Evolutionary conservation across 164 flowering plant species (phyloP).

Genomic region (Berberis thunbergii): DNA sequence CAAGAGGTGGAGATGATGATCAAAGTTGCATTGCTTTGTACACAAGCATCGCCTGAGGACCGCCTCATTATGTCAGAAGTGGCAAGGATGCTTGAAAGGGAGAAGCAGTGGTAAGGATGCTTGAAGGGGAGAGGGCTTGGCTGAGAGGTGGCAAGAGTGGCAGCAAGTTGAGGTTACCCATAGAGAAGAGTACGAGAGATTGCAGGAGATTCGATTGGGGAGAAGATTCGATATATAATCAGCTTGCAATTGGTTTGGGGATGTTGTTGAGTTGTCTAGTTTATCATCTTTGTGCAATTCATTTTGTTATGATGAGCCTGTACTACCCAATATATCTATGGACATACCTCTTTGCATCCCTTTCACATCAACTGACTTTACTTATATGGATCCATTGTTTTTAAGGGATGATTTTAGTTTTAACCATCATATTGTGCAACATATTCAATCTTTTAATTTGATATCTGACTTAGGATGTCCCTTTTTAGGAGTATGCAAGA

Average conservation of each 20-base stretch:
- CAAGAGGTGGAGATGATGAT: slow-evolving; percentile 87
- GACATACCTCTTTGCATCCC: no score
- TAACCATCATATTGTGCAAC: no score
- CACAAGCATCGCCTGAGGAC: slow-evolving; percentile 77
- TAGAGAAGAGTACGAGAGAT: slow-evolving; percentile 62
- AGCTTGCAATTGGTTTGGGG: slow-evolving; percentile 62
- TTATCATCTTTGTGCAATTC: no score
- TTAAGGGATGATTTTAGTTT: no score
- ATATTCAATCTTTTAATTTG: no score
- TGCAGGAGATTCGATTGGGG: slow-evolving; percentile 88
- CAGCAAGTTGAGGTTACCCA: slow-evolving; percentile 73
- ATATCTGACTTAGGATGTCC: no score
- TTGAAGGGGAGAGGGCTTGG: slow-evolving; percentile 88
- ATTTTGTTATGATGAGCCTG: no score
- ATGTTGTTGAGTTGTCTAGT: no score
- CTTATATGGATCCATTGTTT: no score
- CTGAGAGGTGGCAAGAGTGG: slow-evolving; percentile 96
- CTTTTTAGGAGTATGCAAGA: no score
- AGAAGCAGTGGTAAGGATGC: slow-evolving; percentile 78
- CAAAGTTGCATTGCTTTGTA: slow-evolving; percentile 82
- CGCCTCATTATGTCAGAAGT: slow-evolving; percentile 96
- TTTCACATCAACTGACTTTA: no score
- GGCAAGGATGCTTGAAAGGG: slow-evolving; percentile 81
- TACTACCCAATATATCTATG: no score
- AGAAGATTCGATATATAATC: slow-evolving; percentile 72